Conservation (phyloP, 2,329 filamentous ascomycete genomes). For the Diaporthe eres region DNA sequence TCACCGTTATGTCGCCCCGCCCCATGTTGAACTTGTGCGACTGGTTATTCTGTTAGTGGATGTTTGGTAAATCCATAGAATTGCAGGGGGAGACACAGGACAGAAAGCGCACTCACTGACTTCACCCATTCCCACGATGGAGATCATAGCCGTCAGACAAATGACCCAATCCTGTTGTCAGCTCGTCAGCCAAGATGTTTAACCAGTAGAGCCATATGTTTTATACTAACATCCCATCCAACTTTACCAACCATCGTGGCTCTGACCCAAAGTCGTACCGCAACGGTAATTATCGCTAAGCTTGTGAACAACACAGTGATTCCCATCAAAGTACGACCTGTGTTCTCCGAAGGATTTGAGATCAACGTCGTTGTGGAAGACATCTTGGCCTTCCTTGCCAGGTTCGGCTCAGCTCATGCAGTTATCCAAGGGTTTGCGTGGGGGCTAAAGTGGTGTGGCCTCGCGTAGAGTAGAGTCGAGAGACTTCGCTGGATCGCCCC, state of each 20-base stretch:
- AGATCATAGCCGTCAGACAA: not conserved
- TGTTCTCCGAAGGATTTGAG: slow-evolving; percentile 5
- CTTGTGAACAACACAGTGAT: not conserved
- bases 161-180: slow-evolving; percentile 4
- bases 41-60: not conserved
- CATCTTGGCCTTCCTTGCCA: slow-evolving; percentile 12
- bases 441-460: not conserved
- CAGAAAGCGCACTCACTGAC: not conserved
- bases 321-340: not conserved
- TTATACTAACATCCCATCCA: slow-evolving; percentile 12
- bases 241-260: slow-evolving; percentile 21
- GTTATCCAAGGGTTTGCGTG: not conserved
- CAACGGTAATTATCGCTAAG: slow-evolving; percentile 5
- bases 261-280: slow-evolving; percentile 10
- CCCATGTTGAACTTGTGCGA: slow-evolving; percentile 17
- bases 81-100: no score
- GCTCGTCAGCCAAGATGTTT: not conserved
- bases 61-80: not conserved
- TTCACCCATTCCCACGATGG: slow-evolving; percentile 15
- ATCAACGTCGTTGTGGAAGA: slow-evolving; percentile 10
- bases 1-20: slow-evolving; percentile 59
- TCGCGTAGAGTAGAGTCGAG: not conserved
- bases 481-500: not conserved
- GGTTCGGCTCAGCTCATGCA: not conserved
- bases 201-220: not conserved